Evolutionary conservation across 345 rosid species (phyloP), one percentile per base, ranked within the genome.

Genomic region (Murraya koenigii): DNA sequence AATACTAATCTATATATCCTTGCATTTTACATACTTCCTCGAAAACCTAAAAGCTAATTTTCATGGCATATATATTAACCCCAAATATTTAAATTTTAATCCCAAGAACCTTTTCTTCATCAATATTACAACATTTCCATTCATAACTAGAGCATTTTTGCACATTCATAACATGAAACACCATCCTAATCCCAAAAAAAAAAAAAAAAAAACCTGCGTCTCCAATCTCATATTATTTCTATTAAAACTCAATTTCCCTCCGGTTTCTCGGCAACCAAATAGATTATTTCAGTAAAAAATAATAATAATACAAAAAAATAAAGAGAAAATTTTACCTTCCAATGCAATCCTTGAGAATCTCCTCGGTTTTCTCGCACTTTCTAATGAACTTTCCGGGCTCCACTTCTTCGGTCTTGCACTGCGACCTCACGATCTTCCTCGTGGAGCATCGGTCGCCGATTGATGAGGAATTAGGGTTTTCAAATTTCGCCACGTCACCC

Each of bases 331-430:
- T 69, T 78, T 82, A 95, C 98, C 82, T 91, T 44, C 98, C 95
- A 28, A 89, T 44, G 85, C 99, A 96, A 32, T 87, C 87, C 33
- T 90, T 85, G 74, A 92, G 88, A 66, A 94, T 32, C 85, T 94
- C 90, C 73, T 94, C 93, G 7, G 94, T 90, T 83, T 86, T 92
- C 81, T 96, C 90, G 85, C 99, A 96, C 92, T 92, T 96, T 19
- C 89, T 77, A 17, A 96, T 47, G 84, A 96, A 94, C 68, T 82
- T 92, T 38, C 98, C 97, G 22, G 95, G 91, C 83, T 90, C 99
- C 41, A 92, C 93, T 91, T 94, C 97, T 84, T 94, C 94, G 71
- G 98, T 96, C 76, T 75, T 87, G 89, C 99, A 94, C 79, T 86
- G 86, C 68, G 97, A 89, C 64, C 85, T 88, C 56, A 88, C 88